Conservation (phyloP, 176 grass and related monocot species). For the Aegilops speltoides region DNA sequence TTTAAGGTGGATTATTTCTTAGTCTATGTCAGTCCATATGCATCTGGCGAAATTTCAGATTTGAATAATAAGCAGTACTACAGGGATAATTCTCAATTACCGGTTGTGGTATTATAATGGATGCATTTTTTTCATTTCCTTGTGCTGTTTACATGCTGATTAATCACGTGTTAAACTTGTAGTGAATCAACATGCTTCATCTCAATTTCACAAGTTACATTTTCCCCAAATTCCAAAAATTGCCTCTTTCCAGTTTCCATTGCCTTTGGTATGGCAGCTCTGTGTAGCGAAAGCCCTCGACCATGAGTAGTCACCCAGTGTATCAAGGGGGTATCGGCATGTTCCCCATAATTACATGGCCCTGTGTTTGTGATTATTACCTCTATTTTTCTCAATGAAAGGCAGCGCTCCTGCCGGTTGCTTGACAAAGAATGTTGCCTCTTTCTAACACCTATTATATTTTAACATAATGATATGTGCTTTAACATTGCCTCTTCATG, state of each 20-base stretch:
- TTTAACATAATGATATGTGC: neutral
- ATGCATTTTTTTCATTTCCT: neutral
- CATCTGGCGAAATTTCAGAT: neutral
- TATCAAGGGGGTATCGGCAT: neutral
- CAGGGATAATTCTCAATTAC: neutral
- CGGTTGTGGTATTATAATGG: neutral
- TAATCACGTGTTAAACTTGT: neutral
- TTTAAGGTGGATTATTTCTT: neutral
- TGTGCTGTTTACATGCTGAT: neutral
- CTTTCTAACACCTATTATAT: neutral
- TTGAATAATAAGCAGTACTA: neutral
- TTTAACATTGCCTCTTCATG: neutral
- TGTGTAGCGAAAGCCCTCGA: neutral
- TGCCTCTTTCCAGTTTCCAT: neutral
- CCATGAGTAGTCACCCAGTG: neutral
- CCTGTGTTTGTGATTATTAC: neutral
- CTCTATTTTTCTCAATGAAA: neutral
- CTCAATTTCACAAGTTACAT: neutral
- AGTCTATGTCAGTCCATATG: neutral
- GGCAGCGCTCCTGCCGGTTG: neutral
- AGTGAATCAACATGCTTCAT: slow-evolving; percentile 13
- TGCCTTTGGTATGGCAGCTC: neutral
- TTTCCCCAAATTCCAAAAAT: neutral
- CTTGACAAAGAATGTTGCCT: neutral
- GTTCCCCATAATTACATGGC: neutral